phyloP scores from a whole-genome alignment of 2,329 filamentous ascomycete genomes.

The Cytospora mali region DNA sequence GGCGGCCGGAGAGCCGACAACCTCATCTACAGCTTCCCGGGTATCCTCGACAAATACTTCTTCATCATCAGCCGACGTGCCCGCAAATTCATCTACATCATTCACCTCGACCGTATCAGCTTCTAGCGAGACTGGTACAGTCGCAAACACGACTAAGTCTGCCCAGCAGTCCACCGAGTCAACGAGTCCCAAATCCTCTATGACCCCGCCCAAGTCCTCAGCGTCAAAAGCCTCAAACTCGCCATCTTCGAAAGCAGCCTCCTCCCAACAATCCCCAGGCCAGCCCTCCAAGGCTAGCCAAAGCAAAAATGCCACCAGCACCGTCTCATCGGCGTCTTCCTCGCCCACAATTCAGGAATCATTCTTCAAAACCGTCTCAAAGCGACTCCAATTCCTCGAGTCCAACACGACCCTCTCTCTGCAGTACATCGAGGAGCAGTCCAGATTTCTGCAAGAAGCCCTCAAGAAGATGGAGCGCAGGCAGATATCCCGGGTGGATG shows the following conservation, averaged over 20 bases:
- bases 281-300: slow-evolving; percentile 15
- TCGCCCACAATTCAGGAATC: slow-evolving; percentile 91
- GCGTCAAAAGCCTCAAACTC: slow-evolving; percentile 11
- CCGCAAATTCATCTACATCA: background rate
- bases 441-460: slow-evolving; percentile 83
- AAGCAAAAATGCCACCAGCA: slow-evolving; percentile 19
- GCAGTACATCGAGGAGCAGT: slow-evolving; percentile 97
- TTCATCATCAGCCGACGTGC: background rate
- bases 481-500: slow-evolving; percentile 79
- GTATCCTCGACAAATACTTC: background rate
- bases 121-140: slow-evolving; percentile 5
- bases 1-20: background rate
- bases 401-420: slow-evolving; percentile 89
- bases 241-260: slow-evolving; percentile 5
- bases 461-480: slow-evolving; percentile 85
- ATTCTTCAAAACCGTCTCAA: slow-evolving; percentile 96
- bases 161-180: slow-evolving; percentile 3
- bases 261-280: slow-evolving; percentile 12
- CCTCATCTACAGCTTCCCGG: slow-evolving; percentile 14
- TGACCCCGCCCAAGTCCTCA: slow-evolving; percentile 12
- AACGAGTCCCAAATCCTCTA: slow-evolving; percentile 10
- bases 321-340: slow-evolving; percentile 38
- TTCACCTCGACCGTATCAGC: background rate
- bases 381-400: slow-evolving; percentile 87
- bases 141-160: slow-evolving; percentile 8